Conservation (phyloP, 306 rosid genomes). For the Malus domestica region ASM211411v1 NC_041799.1:6625501-6626000, state of each 20-base stretch:
- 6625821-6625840: neutral
- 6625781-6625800: constrained; percentile 9
- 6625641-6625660: neutral
- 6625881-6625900: neutral
- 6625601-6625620: neutral
- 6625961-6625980: neutral
- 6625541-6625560: too few relatives aligned
- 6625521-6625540: too few relatives aligned
- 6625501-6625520: too few relatives aligned
- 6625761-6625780: constrained; percentile 14
- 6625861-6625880: neutral
- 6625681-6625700: constrained; percentile 11
- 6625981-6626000: neutral
- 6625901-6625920: neutral
- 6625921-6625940: neutral
- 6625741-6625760: constrained; percentile 34
- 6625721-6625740: constrained; percentile 41
- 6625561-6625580: too few relatives aligned
- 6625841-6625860: neutral
- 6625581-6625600: neutral
- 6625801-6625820: neutral
- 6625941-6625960: neutral
- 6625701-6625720: constrained; percentile 4
- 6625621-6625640: neutral
- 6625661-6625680: neutral